Conservation (phyloP, 306 rosid genomes). For the Echinosophora koreensis region DNA sequence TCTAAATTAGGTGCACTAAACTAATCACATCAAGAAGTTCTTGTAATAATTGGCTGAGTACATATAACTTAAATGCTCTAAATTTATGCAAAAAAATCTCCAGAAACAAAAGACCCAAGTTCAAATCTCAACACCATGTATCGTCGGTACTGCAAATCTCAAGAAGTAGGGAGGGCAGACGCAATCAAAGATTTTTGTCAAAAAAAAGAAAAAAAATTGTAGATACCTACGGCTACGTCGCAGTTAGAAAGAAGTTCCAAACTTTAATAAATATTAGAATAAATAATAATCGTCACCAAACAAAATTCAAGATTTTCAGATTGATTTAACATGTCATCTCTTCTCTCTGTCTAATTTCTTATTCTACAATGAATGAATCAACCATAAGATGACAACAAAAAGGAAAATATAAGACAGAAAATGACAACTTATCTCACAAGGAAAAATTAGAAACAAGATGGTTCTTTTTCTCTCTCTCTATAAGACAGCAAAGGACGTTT, state of each 20-base stretch:
- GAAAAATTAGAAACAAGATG: constrained; percentile 10
- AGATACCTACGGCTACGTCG: neutral
- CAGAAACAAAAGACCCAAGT: too few relatives aligned
- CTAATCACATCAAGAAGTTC: too few relatives aligned
- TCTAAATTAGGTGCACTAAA: too few relatives aligned
- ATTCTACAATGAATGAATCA: constrained; percentile 51
- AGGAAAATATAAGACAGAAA: constrained; percentile 40
- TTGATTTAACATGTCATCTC: constrained; percentile 36
- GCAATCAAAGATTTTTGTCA: neutral
- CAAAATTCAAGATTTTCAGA: constrained; percentile 52
- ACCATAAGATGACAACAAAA: constrained; percentile 32
- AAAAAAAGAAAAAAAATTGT: neutral
- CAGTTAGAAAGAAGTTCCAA: constrained; percentile 10
- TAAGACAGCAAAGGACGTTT: constrained; percentile 28
- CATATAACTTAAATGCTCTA: too few relatives aligned
- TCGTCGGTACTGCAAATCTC: neutral
- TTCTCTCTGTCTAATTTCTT: constrained; percentile 40
- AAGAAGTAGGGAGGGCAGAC: neutral
- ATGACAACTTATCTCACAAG: constrained; percentile 44
- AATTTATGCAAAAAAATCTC: too few relatives aligned
- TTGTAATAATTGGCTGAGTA: too few relatives aligned
- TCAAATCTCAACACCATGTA: too few relatives aligned
- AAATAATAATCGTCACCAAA: constrained; percentile 45
- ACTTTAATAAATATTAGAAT: constrained; percentile 42
- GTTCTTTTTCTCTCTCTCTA: constrained; percentile 43